A percentile compares a stretch with the other conserved stretches of the same genome.
phyloP scores from a whole-genome alignment of 345 rosid species.

The Streptanthus diversifolius region DNA sequence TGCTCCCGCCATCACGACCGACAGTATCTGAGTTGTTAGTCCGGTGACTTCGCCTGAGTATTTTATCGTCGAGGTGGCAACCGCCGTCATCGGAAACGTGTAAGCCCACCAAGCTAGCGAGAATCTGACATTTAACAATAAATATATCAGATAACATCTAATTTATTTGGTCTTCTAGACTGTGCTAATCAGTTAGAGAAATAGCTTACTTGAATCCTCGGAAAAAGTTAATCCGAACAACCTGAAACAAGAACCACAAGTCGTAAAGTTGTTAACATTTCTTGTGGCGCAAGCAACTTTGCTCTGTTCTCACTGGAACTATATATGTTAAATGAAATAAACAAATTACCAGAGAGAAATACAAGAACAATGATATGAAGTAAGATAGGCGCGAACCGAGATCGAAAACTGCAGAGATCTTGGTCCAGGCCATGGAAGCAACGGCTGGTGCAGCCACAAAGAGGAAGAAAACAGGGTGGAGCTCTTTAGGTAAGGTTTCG shows the following conservation, averaged over 20 bases:
- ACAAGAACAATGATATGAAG: slow-evolving; percentile 88
- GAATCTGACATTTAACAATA: slow-evolving; percentile 44
- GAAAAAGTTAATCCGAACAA: slow-evolving; percentile 69
- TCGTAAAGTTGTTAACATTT: neutral
- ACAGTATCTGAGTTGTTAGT: slow-evolving; percentile 41
- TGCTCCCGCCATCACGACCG: slow-evolving; percentile 38
- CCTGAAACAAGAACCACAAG: slow-evolving; percentile 44
- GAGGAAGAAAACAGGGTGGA: slow-evolving; percentile 92
- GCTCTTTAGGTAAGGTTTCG: slow-evolving; percentile 82
- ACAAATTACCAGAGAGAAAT: slow-evolving; percentile 61
- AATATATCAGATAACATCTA: neutral
- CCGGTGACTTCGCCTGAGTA: slow-evolving; percentile 54
- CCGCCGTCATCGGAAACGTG: slow-evolving; percentile 77
- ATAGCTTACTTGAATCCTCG: slow-evolving; percentile 66
- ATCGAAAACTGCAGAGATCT: slow-evolving; percentile 64
- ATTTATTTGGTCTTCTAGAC: neutral
- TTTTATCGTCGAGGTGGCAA: slow-evolving; percentile 63
- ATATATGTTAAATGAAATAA: neutral
- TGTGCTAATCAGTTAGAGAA: neutral
- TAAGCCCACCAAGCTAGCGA: slow-evolving; percentile 97
- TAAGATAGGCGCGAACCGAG: slow-evolving; percentile 69
- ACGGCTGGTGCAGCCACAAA: slow-evolving; percentile 90
- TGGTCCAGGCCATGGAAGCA: slow-evolving; percentile 90
- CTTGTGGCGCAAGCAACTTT: slow-evolving; percentile 14
- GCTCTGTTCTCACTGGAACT: neutral